A percentile compares a stretch with the other conserved stretches of the same genome.
These are phyloP conservation scores for Trifolium subterraneum DNA, from an alignment of 306 rosid genomes.

Conservation along the genomic window DNA sequence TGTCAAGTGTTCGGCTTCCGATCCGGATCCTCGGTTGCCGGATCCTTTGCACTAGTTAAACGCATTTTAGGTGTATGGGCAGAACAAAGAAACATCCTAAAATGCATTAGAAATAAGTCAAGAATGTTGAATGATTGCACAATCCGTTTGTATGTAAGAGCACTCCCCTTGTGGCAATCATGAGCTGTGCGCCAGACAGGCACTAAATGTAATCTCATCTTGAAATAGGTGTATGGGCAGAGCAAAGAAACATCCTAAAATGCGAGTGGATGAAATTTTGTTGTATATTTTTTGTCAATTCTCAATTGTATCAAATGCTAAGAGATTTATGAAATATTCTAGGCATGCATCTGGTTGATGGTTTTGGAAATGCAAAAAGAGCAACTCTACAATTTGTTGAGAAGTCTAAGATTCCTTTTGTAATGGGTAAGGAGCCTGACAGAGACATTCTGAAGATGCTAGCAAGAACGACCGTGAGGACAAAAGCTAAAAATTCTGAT, in stretches of 20 bases:
- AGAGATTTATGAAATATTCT: constrained; percentile 31
- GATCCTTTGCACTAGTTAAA: too few species aligned
- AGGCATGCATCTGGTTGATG: constrained; percentile 99
- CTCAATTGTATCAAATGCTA: not conserved
- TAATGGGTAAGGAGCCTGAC: constrained; percentile 91
- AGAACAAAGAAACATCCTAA: too few species aligned
- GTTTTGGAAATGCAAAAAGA: constrained; percentile 91
- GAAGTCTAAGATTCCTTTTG: constrained; percentile 81
- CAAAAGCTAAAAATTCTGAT: too few species aligned
- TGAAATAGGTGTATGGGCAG: not conserved
- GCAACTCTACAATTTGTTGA: constrained; percentile 93
- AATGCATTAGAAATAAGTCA: constrained; percentile 5
- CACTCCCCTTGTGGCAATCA: constrained; percentile 1
- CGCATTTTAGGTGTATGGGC: too few species aligned
- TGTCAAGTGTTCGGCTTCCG: too few species aligned
- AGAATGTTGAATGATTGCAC: not conserved
- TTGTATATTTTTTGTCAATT: not conserved
- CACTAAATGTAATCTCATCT: not conserved
- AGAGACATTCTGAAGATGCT: constrained; percentile 91
- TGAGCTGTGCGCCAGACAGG: not conserved
- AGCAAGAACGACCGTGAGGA: constrained; percentile 90
- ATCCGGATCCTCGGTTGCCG: too few species aligned
- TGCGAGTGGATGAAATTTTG: not conserved
- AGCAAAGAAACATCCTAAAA: not conserved
- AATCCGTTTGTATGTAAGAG: too few species aligned